These are phyloP conservation scores for Heritiera littoralis DNA, from an alignment of 345 rosid species.

Conservation along the genomic window DNA sequence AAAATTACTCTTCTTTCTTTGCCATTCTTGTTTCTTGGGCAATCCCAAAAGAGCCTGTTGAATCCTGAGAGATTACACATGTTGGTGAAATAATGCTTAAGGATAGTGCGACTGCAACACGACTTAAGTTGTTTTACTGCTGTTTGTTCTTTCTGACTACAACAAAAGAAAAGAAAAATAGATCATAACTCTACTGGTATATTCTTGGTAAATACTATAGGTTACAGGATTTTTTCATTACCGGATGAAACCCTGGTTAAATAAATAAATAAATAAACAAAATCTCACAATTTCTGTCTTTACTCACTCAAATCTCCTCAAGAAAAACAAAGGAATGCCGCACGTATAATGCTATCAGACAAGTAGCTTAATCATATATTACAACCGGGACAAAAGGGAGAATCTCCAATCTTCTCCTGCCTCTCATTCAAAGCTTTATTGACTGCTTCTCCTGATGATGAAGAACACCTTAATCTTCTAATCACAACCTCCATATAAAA, in stretches of 20 bases:
- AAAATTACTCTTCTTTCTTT: too few species aligned
- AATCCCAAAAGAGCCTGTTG: too few species aligned
- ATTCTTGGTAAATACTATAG: background rate
- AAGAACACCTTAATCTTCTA: constrained; percentile 40
- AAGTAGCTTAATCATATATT: background rate
- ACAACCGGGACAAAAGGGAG: background rate
- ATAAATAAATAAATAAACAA: too few species aligned
- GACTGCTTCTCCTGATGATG: background rate
- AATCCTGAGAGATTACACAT: too few species aligned
- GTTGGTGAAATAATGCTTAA: too few species aligned
- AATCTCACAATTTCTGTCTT: background rate
- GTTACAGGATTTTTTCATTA: background rate
- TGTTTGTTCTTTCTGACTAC: too few species aligned
- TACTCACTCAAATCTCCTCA: background rate
- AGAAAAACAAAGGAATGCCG: background rate
- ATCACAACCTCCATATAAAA: constrained; percentile 54
- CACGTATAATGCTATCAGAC: background rate
- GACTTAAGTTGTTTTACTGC: too few species aligned
- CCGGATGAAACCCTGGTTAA: background rate
- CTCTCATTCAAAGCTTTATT: constrained; percentile 4
- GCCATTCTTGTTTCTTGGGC: too few species aligned
- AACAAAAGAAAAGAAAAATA: too few species aligned
- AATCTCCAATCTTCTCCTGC: background rate
- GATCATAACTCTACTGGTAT: background rate
- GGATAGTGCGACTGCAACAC: too few species aligned